Evolutionary conservation across 257 asterid genomes (phyloP).

Genomic region (Agastache rugosa): DNA sequence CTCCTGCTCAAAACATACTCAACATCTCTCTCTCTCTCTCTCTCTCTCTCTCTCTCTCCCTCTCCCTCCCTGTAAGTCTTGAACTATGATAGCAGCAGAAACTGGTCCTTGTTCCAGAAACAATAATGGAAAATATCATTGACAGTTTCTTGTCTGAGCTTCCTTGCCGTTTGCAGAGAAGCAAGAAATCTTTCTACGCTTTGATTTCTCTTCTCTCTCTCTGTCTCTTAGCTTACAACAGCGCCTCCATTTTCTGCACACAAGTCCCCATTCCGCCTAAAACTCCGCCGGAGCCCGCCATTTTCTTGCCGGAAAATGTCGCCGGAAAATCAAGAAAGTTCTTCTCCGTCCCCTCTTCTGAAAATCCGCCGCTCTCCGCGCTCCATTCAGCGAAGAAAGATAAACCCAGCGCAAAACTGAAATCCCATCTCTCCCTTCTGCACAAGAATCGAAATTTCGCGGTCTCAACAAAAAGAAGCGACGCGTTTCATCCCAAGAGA

Average conservation of each 20-base stretch:
- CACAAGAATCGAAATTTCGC: slow-evolving; percentile 55
- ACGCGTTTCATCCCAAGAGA: slow-evolving; percentile 30
- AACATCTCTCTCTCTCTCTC: neutral
- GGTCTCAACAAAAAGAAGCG: slow-evolving; percentile 34
- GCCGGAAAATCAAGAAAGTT: slow-evolving; percentile 62
- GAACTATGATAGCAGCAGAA: slow-evolving; percentile 39
- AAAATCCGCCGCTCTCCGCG: slow-evolving; percentile 37
- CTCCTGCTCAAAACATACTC: neutral
- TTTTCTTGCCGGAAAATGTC: slow-evolving; percentile 51
- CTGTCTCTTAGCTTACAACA: slow-evolving; percentile 67
- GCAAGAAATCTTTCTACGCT: slow-evolving; percentile 62
- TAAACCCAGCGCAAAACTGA: slow-evolving; percentile 39
- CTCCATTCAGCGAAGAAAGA: slow-evolving; percentile 45
- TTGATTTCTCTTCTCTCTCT: slow-evolving; percentile 56
- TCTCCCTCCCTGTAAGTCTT: slow-evolving; percentile 13
- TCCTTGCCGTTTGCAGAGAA: slow-evolving; percentile 44
- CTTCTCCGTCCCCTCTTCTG: slow-evolving; percentile 46
- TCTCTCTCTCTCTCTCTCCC: neutral
- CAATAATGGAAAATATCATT: slow-evolving; percentile 41
- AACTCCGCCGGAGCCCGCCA: slow-evolving; percentile 47
- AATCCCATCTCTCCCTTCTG: slow-evolving; percentile 52
- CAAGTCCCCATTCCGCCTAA: slow-evolving; percentile 56
- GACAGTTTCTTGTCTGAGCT: slow-evolving; percentile 37
- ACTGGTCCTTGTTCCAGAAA: slow-evolving; percentile 27
- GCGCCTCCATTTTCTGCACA: slow-evolving; percentile 60